Evolutionary conservation across 1,139 yeast genomes (phyloP).

Genomic region (Pichia sp.): DNA sequence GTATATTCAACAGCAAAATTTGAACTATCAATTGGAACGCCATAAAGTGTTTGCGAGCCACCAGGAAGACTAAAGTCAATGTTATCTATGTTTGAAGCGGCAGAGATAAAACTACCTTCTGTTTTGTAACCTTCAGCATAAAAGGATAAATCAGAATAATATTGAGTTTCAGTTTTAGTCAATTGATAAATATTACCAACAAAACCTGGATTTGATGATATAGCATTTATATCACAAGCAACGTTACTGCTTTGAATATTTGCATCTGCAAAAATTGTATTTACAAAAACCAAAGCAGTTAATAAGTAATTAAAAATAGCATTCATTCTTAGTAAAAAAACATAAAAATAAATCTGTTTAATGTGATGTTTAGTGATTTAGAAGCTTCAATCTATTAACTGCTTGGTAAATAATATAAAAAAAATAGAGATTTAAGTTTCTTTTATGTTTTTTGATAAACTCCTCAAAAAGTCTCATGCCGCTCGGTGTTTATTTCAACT

Average conservation of each 20-base stretch:
- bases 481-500: too few species aligned
- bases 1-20: conserved; percentile 11
- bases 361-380: not conserved
- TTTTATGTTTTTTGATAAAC: too few species aligned
- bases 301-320: not conserved
- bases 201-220: conserved; percentile 7
- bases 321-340: not conserved
- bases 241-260: conserved; percentile 1
- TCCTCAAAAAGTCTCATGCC: too few species aligned
- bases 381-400: too few species aligned
- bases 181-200: conserved; percentile 5
- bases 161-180: not conserved
- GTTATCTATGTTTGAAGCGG: conserved; percentile 1
- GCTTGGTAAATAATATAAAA: too few species aligned
- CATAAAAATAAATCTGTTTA: not conserved
- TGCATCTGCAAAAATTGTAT: not conserved
- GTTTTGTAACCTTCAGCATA: conserved; percentile 6
- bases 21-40: conserved; percentile 1
- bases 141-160: conserved; percentile 3
- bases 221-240: conserved; percentile 10
- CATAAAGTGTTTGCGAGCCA: conserved; percentile 1
- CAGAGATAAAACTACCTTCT: not conserved
- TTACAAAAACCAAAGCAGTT: not conserved
- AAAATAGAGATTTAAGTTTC: too few species aligned
- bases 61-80: conserved; percentile 6